These are phyloP conservation scores for Bjerkandera adusta DNA, from an alignment of 1,284 basidiomycete genomes.

Conservation along the genomic window DNA sequence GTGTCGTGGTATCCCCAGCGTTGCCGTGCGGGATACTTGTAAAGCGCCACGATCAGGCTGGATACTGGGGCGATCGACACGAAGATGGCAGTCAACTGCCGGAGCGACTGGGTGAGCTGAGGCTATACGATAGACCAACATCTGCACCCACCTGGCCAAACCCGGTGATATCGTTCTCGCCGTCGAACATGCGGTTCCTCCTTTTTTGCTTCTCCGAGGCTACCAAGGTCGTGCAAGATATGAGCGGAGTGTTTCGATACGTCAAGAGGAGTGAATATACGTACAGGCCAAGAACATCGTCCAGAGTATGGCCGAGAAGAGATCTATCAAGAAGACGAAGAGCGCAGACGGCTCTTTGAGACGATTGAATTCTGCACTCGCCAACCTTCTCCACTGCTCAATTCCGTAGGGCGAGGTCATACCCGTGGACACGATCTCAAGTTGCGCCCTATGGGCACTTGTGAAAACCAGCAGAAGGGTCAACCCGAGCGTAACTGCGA, in stretches of 20 bases:
- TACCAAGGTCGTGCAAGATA: too few relatives aligned
- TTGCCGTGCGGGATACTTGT: slow-evolving; percentile 23
- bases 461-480: slow-evolving; percentile 25
- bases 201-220: slow-evolving; percentile 26
- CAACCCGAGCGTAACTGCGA: slow-evolving; percentile 25
- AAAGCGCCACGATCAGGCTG: slow-evolving; percentile 26
- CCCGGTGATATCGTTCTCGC: slow-evolving; percentile 27
- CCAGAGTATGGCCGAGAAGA: slow-evolving; percentile 21
- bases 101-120: too few relatives aligned
- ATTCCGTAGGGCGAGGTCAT: slow-evolving; percentile 12
- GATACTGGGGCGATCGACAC: slow-evolving; percentile 27
- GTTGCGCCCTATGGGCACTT: too few relatives aligned
- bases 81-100: slow-evolving; percentile 19
- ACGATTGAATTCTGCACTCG: too few relatives aligned
- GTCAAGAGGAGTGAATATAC: slow-evolving; percentile 3
- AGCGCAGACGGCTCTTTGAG: slow-evolving; percentile 13
- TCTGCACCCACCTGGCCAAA: slow-evolving; percentile 30
- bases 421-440: too few relatives aligned
- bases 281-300: slow-evolving; percentile 23
- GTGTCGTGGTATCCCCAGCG: too few relatives aligned
- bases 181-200: slow-evolving; percentile 24
- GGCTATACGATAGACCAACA: too few relatives aligned
- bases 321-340: slow-evolving; percentile 22
- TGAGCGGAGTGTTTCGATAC: too few relatives aligned
- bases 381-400: slow-evolving; percentile 16